A percentile compares a stretch with the other conserved stretches of the same genome.
Conservation (phyloP, 371 early-diverging fungal genomes). For the Haplosporangium sp. region DNA sequence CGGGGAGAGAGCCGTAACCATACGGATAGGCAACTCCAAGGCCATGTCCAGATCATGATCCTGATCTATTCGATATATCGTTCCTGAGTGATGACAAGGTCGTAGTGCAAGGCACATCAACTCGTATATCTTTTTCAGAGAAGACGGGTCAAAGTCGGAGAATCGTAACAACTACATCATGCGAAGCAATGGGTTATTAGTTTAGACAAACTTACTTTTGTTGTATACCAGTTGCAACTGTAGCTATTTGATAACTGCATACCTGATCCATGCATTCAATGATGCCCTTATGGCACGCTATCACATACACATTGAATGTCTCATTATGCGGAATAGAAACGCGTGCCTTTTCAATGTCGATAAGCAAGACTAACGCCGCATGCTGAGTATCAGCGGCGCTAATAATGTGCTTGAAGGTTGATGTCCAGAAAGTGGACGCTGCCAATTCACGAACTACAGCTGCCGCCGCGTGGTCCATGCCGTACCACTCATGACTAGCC, state of each 20-base stretch:
- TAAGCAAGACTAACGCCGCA: constrained; percentile 15
- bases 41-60: neutral
- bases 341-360: constrained; percentile 40
- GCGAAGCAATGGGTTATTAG: neutral
- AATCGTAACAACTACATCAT: neutral
- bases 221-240: neutral
- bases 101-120: constrained; percentile 10
- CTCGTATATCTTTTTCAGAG: constrained; percentile 18
- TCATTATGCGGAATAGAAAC: neutral
- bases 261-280: constrained; percentile 20
- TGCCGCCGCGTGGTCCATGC: constrained; percentile 47
- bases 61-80: neutral
- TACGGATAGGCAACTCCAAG: neutral
- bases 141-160: neutral
- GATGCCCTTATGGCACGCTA: constrained; percentile 12
- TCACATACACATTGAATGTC: neutral
- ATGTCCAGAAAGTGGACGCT: constrained; percentile 79
- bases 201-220: neutral
- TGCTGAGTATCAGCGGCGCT: constrained; percentile 1
- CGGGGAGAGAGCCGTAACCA: constrained; percentile 7
- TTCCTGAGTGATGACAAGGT: neutral
- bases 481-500: neutral
- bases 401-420: constrained; percentile 37
- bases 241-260: neutral
- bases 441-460: constrained; percentile 76